Percentiles rank a stretch among this genome's conserved stretches.
phyloP scores from a whole-genome alignment of 257 asterid species.

The Gardenia jasminoides region DNA sequence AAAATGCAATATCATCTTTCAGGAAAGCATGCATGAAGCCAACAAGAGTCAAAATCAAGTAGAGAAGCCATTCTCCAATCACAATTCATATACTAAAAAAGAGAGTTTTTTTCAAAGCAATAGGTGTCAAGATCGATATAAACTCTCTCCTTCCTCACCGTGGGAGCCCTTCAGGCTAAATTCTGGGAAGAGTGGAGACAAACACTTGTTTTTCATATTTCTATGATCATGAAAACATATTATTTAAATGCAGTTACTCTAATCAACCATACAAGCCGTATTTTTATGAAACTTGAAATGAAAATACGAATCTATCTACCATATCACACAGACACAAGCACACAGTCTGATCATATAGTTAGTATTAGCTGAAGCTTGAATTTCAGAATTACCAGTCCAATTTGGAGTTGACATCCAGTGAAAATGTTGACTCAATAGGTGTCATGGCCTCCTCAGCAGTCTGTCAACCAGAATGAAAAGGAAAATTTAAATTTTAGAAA shows the following conservation, averaged over 20 bases:
- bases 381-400: constrained; percentile 67
- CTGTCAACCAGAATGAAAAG: constrained; percentile 43
- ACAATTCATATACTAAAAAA: background rate
- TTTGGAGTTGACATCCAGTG: constrained; percentile 91
- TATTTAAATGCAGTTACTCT: background rate
- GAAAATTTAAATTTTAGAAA: constrained; percentile 6
- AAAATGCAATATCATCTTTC: background rate
- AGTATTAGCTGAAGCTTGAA: background rate
- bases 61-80: background rate
- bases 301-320: background rate
- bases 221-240: background rate
- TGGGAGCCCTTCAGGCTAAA: background rate
- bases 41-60: background rate
- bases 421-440: constrained; percentile 96
- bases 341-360: background rate
- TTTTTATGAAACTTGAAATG: background rate
- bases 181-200: background rate
- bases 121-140: background rate
- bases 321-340: background rate
- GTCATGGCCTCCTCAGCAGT: constrained; percentile 99
- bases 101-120: background rate
- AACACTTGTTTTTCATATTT: too few relatives aligned
- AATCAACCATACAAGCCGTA: background rate
- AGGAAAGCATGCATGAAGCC: background rate
- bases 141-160: background rate